Evolutionary conservation across 2,329 filamentous ascomycete species (phyloP).

Genomic region (Exserohilum rostratum): DNA sequence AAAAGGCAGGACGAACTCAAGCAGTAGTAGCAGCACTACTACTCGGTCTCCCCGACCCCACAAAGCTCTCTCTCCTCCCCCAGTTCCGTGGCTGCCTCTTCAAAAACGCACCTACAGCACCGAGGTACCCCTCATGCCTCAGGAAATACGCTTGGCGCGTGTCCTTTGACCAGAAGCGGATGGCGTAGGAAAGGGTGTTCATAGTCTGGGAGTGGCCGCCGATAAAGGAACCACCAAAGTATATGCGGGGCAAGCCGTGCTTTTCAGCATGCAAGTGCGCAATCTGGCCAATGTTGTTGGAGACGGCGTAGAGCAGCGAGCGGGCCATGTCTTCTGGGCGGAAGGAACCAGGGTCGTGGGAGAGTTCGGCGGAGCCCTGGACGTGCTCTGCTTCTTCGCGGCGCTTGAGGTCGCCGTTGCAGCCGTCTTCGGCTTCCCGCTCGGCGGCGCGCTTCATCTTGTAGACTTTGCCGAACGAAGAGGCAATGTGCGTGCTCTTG

Average conservation of each 20-base stretch:
- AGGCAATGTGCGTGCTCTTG: constrained; percentile 94
- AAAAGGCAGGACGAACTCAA: background rate
- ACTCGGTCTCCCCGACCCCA: background rate
- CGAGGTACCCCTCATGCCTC: constrained; percentile 93
- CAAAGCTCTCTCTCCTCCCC: constrained; percentile 79
- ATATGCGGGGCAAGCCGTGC: constrained; percentile 88
- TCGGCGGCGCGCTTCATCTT: constrained; percentile 88
- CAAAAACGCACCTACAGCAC: constrained; percentile 90
- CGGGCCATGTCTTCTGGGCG: constrained; percentile 84
- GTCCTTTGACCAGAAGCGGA: constrained; percentile 96
- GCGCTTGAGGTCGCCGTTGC: constrained; percentile 56
- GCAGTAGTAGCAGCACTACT: background rate
- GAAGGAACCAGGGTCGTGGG: constrained; percentile 61
- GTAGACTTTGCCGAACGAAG: constrained; percentile 96
- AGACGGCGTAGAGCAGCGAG: constrained; percentile 89
- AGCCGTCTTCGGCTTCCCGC: constrained; percentile 73
- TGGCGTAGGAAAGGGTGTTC: constrained; percentile 95
- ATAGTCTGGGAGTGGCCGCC: constrained; percentile 96
- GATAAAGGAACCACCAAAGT: constrained; percentile 97
- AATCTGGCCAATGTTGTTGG: constrained; percentile 97
- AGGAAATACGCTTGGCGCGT: constrained; percentile 95
- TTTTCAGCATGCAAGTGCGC: constrained; percentile 97
- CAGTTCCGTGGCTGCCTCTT: constrained; percentile 90
- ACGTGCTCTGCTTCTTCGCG: constrained; percentile 45
- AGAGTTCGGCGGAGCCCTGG: constrained; percentile 35